Conservation (phyloP, 805 yeast species). For the Scheffersomyces amazonensis region DNA sequence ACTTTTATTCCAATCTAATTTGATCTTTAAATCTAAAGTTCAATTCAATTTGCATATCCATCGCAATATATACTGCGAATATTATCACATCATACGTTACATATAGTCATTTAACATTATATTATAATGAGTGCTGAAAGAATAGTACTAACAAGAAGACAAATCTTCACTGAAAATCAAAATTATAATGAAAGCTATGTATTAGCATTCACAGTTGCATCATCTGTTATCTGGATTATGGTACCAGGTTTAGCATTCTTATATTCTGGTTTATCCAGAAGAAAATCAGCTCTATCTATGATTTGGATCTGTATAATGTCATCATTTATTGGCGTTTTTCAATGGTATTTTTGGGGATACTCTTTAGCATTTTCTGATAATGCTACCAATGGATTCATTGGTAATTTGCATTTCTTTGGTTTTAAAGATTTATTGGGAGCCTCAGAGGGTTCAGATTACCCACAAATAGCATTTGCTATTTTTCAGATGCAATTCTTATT, state of each 20-base stretch:
- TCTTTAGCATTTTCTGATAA: conserved; percentile 82
- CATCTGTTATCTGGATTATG: conserved; percentile 83
- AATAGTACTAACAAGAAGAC: conserved; percentile 23
- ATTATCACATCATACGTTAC: too few species aligned
- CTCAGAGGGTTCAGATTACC: conserved; percentile 48
- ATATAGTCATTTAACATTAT: too few species aligned
- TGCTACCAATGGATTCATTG: conserved; percentile 82
- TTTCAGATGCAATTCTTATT: conserved; percentile 91
- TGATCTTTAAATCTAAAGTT: too few species aligned
- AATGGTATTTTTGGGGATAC: conserved; percentile 99
- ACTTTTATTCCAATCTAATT: too few species aligned
- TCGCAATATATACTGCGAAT: too few species aligned
- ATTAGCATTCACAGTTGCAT: conserved; percentile 52
- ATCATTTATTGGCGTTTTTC: conserved; percentile 71
- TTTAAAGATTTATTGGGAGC: conserved; percentile 64
- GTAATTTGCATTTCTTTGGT: conserved; percentile 81
- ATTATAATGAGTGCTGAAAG: conserved; percentile 1
- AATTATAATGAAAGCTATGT: conserved; percentile 25
- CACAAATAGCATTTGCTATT: conserved; percentile 79
- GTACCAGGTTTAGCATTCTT: conserved; percentile 92
- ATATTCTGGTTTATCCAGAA: conserved; percentile 85
- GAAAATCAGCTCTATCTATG: conserved; percentile 86
- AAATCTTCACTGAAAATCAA: conserved; percentile 32
- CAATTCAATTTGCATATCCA: too few species aligned
- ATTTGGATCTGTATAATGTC: conserved; percentile 78